phyloP scores from a whole-genome alignment of 106 monocot genomes.

The Dendrobium catenatum region DNA sequence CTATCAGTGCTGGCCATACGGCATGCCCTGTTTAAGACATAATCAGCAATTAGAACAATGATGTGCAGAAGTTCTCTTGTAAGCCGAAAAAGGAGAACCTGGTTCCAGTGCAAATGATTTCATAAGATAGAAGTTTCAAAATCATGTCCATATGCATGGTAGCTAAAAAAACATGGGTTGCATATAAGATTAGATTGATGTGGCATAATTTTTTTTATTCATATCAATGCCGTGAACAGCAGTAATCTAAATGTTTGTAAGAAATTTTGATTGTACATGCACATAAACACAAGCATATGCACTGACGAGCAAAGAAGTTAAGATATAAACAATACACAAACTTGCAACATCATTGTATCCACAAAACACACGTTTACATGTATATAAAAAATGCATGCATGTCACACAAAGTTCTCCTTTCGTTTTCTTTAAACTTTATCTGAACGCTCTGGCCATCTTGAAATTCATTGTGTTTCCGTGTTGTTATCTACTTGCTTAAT shows the following conservation, averaged over 20 bases:
- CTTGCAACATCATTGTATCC: not conserved
- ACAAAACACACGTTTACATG: not conserved
- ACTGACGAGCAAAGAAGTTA: not conserved
- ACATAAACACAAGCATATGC: not conserved
- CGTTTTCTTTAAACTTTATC: not conserved
- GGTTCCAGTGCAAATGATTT: not conserved
- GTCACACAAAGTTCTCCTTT: not conserved
- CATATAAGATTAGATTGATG: not conserved
- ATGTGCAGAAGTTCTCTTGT: not conserved
- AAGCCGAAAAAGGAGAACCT: not conserved
- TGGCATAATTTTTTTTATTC: not conserved
- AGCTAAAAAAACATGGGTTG: not conserved
- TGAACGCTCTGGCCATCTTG: not conserved
- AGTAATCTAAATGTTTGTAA: not conserved
- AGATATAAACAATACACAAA: not conserved
- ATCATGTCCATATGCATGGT: not conserved
- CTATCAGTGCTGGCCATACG: constrained; percentile 92
- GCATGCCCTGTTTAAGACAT: constrained; percentile 69
- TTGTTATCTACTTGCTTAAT: not conserved
- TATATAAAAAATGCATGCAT: not conserved
- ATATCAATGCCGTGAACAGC: not conserved
- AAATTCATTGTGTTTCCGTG: not conserved
- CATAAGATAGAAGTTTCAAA: not conserved
- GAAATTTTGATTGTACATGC: not conserved
- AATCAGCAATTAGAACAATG: not conserved